These are phyloP conservation scores for Colletotrichum sp. DNA, from an alignment of 2,329 filamentous ascomycete genomes.

Conservation along the genomic window DNA sequence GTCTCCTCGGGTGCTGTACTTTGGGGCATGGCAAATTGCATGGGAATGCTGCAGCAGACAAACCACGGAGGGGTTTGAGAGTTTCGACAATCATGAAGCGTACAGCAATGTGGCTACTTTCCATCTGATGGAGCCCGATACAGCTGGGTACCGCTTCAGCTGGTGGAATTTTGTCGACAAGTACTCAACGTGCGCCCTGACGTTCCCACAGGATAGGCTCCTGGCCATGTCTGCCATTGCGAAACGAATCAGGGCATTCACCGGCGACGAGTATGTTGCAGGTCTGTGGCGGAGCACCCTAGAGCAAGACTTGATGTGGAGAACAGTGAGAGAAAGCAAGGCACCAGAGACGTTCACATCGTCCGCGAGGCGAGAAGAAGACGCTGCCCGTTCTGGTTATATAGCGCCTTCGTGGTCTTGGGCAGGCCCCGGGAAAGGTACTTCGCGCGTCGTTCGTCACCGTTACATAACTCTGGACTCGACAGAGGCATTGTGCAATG, in stretches of 20 bases:
- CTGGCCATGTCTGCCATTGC: background rate
- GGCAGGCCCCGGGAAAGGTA: background rate
- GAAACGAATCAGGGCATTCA: background rate
- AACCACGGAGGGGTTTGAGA: background rate
- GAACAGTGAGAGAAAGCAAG: background rate
- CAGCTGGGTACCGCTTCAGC: background rate
- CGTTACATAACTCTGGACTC: too few relatives aligned
- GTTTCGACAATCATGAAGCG: background rate
- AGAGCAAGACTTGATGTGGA: background rate
- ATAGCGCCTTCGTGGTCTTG: background rate
- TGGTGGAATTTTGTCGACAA: background rate
- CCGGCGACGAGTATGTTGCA: background rate
- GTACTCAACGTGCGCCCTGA: background rate
- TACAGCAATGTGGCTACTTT: fast-evolving
- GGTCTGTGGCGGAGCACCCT: background rate
- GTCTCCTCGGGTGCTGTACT: background rate
- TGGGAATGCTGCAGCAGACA: background rate
- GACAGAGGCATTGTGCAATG: background rate
- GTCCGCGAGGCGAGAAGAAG: fast-evolving
- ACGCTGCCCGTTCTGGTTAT: fast-evolving
- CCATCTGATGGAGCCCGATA: background rate
- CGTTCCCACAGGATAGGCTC: background rate
- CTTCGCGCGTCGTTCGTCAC: background rate
- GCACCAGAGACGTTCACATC: background rate
- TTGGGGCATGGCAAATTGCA: background rate